Conservation (phyloP, 164 flowering plant genomes). For the Magnolia changhungtana region DNA sequence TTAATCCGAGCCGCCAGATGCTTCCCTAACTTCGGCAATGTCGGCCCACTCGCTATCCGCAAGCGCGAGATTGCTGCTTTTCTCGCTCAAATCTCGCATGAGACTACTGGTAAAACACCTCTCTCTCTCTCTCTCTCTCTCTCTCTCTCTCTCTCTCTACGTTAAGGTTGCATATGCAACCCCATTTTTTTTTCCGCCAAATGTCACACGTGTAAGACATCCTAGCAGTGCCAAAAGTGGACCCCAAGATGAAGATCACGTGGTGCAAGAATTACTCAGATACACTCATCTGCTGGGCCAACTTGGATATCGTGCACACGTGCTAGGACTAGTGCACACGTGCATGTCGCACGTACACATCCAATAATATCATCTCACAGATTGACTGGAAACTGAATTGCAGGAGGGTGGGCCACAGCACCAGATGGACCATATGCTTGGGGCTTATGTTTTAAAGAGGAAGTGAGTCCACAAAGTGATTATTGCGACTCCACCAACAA, state of each 20-base stretch:
- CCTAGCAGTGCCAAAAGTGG: no score
- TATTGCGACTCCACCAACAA: conserved; percentile 50
- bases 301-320: background rate
- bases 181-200: no score
- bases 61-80: conserved; percentile 76
- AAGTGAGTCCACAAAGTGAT: conserved; percentile 34
- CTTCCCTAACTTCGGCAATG: conserved; percentile 51
- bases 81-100: conserved; percentile 79
- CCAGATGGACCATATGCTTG: conserved; percentile 86
- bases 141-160: no score
- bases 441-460: conserved; percentile 74
- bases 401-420: conserved; percentile 89
- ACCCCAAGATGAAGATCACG: no score
- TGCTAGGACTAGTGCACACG: no score
- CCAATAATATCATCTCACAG: background rate
- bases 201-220: no score
- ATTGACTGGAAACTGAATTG: background rate
- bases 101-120: conserved; percentile 45
- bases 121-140: background rate
- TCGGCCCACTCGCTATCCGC: conserved; percentile 33
- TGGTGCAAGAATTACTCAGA: no score
- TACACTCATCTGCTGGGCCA: no score
- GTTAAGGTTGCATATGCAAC: no score
- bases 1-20: conserved; percentile 39
- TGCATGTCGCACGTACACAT: no score